phyloP scores from a whole-genome alignment of 148 eudicot genomes.

The Diospyros kaki region DNA sequence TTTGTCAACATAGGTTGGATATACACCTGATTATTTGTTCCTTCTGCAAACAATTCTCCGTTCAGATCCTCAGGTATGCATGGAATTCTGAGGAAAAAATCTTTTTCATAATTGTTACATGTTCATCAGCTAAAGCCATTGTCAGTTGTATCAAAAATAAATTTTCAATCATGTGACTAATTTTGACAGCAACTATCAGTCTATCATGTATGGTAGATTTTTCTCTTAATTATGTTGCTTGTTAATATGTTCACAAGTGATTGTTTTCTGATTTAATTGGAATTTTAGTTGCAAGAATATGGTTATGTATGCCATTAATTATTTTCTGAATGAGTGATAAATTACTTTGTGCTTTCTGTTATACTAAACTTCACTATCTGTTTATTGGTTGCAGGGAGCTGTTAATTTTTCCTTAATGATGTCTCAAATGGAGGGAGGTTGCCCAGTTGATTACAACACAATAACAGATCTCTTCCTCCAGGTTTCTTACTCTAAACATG shows the following conservation, averaged over 20 bases:
- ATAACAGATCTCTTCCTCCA: conserved; percentile 77
- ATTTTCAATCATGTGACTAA: too few species aligned
- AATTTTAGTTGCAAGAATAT: not conserved
- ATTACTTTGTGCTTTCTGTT: not conserved
- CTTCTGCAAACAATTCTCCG: conserved; percentile 86
- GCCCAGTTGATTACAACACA: conserved; percentile 74
- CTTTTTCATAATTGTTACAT: not conserved
- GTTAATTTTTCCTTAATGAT: conserved; percentile 84
- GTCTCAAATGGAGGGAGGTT: conserved; percentile 89
- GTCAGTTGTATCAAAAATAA: not conserved
- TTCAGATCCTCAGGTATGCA: conserved; percentile 73
- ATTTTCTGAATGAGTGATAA: not conserved
- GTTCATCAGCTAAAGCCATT: not conserved
- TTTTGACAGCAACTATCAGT: not conserved
- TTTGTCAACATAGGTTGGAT: conserved; percentile 58
- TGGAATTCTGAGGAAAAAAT: not conserved
- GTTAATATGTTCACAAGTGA: not conserved
- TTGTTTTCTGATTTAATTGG: not conserved
- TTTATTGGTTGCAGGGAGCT: conserved; percentile 57
- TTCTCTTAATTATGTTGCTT: not conserved
- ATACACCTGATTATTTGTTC: conserved; percentile 79
- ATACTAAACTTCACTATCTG: not conserved
- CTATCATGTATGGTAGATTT: not conserved
- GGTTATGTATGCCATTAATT: not conserved
- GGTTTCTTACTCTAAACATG: conserved; percentile 20